Conservation (phyloP, 2,329 filamentous ascomycete species). For the Plenodomus biglobosus region DNA sequence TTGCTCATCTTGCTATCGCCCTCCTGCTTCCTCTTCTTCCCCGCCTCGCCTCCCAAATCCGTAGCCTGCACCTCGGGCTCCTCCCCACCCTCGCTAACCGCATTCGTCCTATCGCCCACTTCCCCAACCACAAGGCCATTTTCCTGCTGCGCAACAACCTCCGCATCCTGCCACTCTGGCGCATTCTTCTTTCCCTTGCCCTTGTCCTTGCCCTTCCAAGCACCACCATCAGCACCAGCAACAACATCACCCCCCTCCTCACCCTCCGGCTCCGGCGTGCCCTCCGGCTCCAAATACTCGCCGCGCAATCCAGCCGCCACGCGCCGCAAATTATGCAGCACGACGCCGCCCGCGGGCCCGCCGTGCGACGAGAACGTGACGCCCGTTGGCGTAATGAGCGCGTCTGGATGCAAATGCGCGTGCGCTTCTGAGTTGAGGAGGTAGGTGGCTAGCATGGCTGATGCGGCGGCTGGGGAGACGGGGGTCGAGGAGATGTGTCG, state of each 20-base stretch:
- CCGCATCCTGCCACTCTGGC: slow-evolving; percentile 47
- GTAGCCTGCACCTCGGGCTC: slow-evolving; percentile 29
- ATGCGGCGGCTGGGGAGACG: slow-evolving; percentile 40
- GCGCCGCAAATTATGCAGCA: slow-evolving; percentile 56
- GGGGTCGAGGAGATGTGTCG: slow-evolving; percentile 34
- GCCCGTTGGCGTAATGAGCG: slow-evolving; percentile 47
- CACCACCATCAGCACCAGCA: neutral
- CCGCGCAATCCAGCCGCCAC: slow-evolving; percentile 56
- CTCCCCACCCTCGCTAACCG: slow-evolving; percentile 33
- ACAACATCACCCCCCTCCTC: slow-evolving; percentile 18
- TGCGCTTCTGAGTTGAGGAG: slow-evolving; percentile 43
- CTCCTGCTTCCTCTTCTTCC: slow-evolving; percentile 34
- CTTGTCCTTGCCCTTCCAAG: slow-evolving; percentile 12
- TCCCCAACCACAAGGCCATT: slow-evolving; percentile 48
- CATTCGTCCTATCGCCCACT: slow-evolving; percentile 40
- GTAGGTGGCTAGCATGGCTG: slow-evolving; percentile 44
- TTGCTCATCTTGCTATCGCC: slow-evolving; percentile 46
- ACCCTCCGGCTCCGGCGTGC: slow-evolving; percentile 45
- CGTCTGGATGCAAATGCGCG: slow-evolving; percentile 54
- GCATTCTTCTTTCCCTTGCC: slow-evolving; percentile 12
- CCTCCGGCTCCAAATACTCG: slow-evolving; percentile 52
- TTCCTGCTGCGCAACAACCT: slow-evolving; percentile 47
- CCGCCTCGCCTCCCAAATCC: slow-evolving; percentile 25
- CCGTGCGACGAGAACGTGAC: slow-evolving; percentile 47
- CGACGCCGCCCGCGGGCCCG: slow-evolving; percentile 51